phyloP scores from a whole-genome alignment of 805 yeast species.

The Priceomyces melissophilus region DNA sequence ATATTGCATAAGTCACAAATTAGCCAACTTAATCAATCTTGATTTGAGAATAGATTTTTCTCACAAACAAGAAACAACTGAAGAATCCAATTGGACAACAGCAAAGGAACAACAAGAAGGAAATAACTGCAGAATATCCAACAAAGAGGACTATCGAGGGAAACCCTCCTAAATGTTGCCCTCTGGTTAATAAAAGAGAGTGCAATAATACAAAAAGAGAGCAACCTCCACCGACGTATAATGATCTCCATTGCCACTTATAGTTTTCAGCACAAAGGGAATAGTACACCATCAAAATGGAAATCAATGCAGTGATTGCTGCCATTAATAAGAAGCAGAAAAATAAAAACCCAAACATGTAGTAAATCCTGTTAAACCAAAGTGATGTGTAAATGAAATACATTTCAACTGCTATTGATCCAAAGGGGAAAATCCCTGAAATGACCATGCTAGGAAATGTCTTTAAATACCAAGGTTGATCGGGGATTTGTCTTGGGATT shows the following conservation, averaged over 20 bases:
- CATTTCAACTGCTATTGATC: constrained; percentile 91
- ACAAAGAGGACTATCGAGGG: constrained; percentile 74
- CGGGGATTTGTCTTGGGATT: constrained; percentile 94
- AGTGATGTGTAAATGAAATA: constrained; percentile 86
- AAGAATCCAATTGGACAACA: constrained; percentile 89
- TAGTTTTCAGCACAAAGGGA: constrained; percentile 87
- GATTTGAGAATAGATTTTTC: constrained; percentile 77
- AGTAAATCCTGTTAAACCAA: constrained; percentile 91
- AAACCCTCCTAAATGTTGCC: constrained; percentile 62
- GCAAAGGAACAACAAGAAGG: constrained; percentile 67
- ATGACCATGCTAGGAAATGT: constrained; percentile 63
- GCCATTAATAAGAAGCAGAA: constrained; percentile 83
- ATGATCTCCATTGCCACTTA: constrained; percentile 96
- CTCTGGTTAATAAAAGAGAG: constrained; percentile 69
- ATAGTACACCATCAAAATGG: constrained; percentile 77
- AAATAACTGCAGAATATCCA: constrained; percentile 76
- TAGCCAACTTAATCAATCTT: constrained; percentile 59
- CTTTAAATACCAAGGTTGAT: constrained; percentile 79
- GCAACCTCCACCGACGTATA: constrained; percentile 86
- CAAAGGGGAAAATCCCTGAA: constrained; percentile 92
- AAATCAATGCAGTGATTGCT: constrained; percentile 74
- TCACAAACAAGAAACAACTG: constrained; percentile 67
- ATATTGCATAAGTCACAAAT: background rate
- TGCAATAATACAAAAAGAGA: constrained; percentile 81
- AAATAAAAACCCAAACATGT: constrained; percentile 96